phyloP scores from a whole-genome alignment of 148 eudicot genomes.

The Diospyros kaki region DNA sequence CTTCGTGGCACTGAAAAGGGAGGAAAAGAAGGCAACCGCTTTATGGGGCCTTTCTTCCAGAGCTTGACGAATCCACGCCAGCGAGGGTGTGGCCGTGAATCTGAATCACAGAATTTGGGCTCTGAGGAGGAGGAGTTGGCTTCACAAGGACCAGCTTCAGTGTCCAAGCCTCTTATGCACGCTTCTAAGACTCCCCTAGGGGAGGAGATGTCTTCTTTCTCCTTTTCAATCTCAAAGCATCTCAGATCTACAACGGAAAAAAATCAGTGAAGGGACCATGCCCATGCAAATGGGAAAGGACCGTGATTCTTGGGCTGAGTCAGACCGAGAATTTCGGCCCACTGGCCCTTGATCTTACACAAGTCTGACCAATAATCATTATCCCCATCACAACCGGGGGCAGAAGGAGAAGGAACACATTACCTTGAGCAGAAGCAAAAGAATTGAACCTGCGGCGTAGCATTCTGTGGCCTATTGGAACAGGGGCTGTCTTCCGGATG shows the following conservation, averaged over 20 bases:
- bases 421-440: slow-evolving; percentile 48
- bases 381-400: too few species aligned
- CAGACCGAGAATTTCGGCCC: too few species aligned
- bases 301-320: too few species aligned
- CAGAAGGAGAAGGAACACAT: slow-evolving; percentile 11
- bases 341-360: too few species aligned
- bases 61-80: slow-evolving; percentile 47
- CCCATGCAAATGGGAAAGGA: background rate
- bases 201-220: slow-evolving; percentile 35
- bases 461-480: background rate
- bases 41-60: slow-evolving; percentile 51
- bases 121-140: background rate
- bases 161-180: slow-evolving; percentile 26
- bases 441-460: slow-evolving; percentile 10
- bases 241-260: slow-evolving; percentile 42
- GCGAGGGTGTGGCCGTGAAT: slow-evolving; percentile 34
- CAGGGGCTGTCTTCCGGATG: slow-evolving; percentile 8
- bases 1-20: slow-evolving; percentile 34
- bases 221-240: slow-evolving; percentile 40
- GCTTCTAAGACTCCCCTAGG: slow-evolving; percentile 55
- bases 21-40: slow-evolving; percentile 43
- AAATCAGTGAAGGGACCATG: background rate
- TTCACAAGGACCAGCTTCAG: slow-evolving; percentile 28
- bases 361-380: too few species aligned
- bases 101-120: slow-evolving; percentile 13